These are phyloP conservation scores for Ogataea nonfermentans DNA, from an alignment of 805 yeast genomes.

Conservation along the genomic window DNA sequence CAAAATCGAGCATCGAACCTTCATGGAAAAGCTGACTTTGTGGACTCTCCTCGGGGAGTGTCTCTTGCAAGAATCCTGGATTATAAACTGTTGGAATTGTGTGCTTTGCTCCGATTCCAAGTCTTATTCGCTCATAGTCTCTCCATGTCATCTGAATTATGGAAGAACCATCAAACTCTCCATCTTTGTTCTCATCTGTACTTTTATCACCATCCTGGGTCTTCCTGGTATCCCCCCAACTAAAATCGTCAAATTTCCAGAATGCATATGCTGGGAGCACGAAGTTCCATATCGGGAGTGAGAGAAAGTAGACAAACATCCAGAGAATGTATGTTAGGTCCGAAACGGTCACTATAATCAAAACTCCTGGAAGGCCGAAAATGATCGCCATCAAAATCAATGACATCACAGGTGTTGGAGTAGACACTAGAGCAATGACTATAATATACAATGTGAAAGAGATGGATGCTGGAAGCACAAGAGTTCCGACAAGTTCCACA, in stretches of 20 bases:
- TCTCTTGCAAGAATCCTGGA: constrained; percentile 13
- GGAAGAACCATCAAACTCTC: constrained; percentile 87
- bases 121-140: constrained; percentile 76
- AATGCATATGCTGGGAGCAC: constrained; percentile 81
- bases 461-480: constrained; percentile 87
- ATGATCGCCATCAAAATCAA: constrained; percentile 72
- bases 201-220: constrained; percentile 68
- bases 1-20: constrained; percentile 8
- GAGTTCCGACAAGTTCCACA: constrained; percentile 81
- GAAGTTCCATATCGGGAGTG: constrained; percentile 94
- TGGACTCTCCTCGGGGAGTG: constrained; percentile 2
- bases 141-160: constrained; percentile 94
- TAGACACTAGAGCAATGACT: constrained; percentile 62
- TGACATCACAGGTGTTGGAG: constrained; percentile 76
- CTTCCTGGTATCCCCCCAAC: constrained; percentile 95
- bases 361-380: constrained; percentile 80
- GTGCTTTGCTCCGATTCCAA: constrained; percentile 20
- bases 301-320: constrained; percentile 73
- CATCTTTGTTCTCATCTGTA: constrained; percentile 67
- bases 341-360: constrained; percentile 79
- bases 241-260: constrained; percentile 95
- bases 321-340: constrained; percentile 69
- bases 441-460: constrained; percentile 79
- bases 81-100: constrained; percentile 29
- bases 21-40: background rate